These are phyloP conservation scores for Globisporangium ultimum DNA, from an alignment of 352 stramenopile genomes.

Conservation along the genomic window DNA sequence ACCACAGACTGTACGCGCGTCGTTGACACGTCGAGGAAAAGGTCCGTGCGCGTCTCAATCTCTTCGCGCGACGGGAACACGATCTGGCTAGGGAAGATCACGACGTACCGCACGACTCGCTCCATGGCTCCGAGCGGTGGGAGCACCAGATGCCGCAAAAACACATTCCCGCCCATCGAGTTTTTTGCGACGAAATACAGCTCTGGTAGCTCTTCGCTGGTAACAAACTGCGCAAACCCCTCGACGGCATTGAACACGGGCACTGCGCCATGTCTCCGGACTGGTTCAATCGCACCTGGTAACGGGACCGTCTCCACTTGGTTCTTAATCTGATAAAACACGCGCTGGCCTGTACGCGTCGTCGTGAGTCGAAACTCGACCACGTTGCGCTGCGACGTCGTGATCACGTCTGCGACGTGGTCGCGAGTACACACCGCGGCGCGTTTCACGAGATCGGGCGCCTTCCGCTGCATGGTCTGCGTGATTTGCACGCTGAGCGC, in stretches of 20 bases:
- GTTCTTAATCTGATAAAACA: slow-evolving; percentile 71
- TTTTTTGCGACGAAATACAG: slow-evolving; percentile 86
- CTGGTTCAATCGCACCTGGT: slow-evolving; percentile 41
- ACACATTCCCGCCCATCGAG: slow-evolving; percentile 59
- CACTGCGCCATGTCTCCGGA: slow-evolving; percentile 56
- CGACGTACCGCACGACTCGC: slow-evolving; percentile 64
- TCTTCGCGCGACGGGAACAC: slow-evolving; percentile 80
- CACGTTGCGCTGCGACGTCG: slow-evolving; percentile 43
- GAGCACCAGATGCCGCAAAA: slow-evolving; percentile 67
- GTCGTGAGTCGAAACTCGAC: slow-evolving; percentile 59
- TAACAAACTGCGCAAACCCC: slow-evolving; percentile 72
- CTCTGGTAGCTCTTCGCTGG: slow-evolving; percentile 77
- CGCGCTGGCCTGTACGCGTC: slow-evolving; percentile 50
- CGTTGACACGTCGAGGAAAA: slow-evolving; percentile 74
- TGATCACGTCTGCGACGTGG: slow-evolving; percentile 53
- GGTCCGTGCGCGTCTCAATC: slow-evolving; percentile 67
- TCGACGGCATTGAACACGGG: slow-evolving; percentile 69
- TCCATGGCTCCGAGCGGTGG: slow-evolving; percentile 61
- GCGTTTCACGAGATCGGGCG: slow-evolving; percentile 71
- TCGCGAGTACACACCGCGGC: slow-evolving; percentile 63
- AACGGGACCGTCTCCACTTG: slow-evolving; percentile 46
- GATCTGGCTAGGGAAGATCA: slow-evolving; percentile 72
- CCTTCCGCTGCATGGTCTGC: slow-evolving; percentile 71
- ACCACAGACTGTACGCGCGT: slow-evolving; percentile 67
- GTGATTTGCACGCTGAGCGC: slow-evolving; percentile 61